phyloP scores from a whole-genome alignment of 331 rosid genomes.

The Pyrus hybrid region DNA sequence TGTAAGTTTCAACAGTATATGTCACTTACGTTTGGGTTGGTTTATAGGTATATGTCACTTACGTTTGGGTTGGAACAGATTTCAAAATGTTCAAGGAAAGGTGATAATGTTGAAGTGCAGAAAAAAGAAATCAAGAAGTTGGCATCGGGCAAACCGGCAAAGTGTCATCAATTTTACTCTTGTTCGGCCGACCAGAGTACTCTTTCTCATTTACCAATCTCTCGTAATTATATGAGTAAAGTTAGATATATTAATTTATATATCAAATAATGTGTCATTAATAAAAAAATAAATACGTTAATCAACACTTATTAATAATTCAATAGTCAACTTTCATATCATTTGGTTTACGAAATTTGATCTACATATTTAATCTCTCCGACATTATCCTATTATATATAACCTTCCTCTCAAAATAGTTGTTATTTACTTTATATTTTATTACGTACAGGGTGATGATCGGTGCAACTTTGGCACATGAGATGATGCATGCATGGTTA shows the following conservation, averaged over 20 bases:
- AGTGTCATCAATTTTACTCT: neutral
- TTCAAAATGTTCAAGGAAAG: neutral
- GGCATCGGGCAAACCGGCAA: neutral
- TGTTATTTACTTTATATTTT: neutral
- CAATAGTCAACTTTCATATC: too few species aligned
- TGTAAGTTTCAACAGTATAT: too few species aligned
- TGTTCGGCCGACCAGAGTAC: neutral
- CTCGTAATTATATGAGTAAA: too few species aligned
- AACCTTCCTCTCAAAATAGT: neutral
- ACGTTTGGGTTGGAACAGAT: neutral
- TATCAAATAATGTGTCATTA: too few species aligned
- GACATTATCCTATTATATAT: neutral
- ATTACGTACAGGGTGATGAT: neutral
- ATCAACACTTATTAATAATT: too few species aligned
- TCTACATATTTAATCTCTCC: too few species aligned
- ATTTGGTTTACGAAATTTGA: too few species aligned
- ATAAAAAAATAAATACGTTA: too few species aligned
- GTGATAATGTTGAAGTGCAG: neutral
- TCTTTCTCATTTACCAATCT: neutral
- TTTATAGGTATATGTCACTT: too few species aligned
- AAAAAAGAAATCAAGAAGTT: neutral
- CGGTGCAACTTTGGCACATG: neutral
- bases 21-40: too few species aligned
- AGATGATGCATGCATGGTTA: too few species aligned
- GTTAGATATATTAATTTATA: too few species aligned